Conservation (phyloP, 805 yeast species). For the Saccharomycopsis sp. region DNA sequence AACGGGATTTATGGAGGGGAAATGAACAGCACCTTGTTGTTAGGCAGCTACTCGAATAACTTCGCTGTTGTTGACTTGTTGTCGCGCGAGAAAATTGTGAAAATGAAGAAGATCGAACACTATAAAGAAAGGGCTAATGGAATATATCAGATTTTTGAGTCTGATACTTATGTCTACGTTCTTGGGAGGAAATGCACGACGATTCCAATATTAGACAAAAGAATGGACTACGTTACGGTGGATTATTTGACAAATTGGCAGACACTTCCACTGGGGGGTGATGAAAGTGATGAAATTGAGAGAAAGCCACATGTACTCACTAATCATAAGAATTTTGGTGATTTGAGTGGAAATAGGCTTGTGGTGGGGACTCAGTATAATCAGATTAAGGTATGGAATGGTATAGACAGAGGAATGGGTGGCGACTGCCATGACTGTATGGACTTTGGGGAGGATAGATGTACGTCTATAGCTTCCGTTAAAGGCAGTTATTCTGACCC, state of each 20-base stretch:
- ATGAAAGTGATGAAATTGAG: neutral
- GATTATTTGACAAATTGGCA: conserved; percentile 12
- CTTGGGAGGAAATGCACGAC: conserved; percentile 27
- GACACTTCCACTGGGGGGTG: too few species aligned
- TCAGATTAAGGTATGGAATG: conserved; percentile 7
- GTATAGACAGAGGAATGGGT: conserved; percentile 7
- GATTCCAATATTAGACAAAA: conserved; percentile 31
- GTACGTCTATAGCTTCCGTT: neutral
- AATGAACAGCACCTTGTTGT: conserved; percentile 9
- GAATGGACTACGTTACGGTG: conserved; percentile 26
- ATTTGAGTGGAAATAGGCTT: conserved; percentile 22
- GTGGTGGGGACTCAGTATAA: conserved; percentile 27
- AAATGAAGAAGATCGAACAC: conserved; percentile 4
- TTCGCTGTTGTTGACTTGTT: conserved; percentile 26
- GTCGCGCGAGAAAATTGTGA: conserved; percentile 1
- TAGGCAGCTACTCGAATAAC: conserved; percentile 29
- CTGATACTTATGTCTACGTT: conserved; percentile 32
- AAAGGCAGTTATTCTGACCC: neutral
- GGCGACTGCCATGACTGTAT: neutral
- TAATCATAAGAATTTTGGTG: conserved; percentile 26
- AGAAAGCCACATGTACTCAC: neutral
- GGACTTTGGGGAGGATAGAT: neutral
- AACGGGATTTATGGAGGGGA: conserved; percentile 10
- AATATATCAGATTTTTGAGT: conserved; percentile 30
- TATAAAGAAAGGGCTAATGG: conserved; percentile 27